A percentile compares a stretch with the other conserved stretches of the same genome.
phyloP scores from a whole-genome alignment of 495 filamentous ascomycete genomes.

The Neurospora sp. region DNA sequence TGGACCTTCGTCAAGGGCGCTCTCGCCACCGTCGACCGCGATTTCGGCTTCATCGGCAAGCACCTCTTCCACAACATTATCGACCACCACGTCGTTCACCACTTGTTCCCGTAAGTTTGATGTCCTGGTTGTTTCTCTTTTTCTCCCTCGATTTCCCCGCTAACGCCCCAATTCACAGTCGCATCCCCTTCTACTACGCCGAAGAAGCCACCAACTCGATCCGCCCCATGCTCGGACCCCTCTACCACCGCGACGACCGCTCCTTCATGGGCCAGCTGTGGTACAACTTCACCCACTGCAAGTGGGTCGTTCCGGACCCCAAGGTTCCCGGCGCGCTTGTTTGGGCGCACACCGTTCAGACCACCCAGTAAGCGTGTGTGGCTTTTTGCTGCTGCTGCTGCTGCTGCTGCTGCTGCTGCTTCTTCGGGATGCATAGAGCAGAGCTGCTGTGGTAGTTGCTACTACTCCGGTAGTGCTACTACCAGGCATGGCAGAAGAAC shows the following conservation, averaged over 20 bases:
- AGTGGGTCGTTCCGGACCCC: slow-evolving; percentile 26
- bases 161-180: slow-evolving; percentile 25
- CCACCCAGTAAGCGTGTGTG: neutral
- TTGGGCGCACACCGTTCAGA: slow-evolving; percentile 13
- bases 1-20: slow-evolving; percentile 87
- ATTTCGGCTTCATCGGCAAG: slow-evolving; percentile 78
- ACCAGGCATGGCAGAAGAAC: neutral
- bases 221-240: slow-evolving; percentile 65
- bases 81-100: slow-evolving; percentile 87
- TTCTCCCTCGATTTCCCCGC: neutral
- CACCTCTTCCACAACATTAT: slow-evolving; percentile 83
- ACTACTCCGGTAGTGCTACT: neutral
- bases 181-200: slow-evolving; percentile 83
- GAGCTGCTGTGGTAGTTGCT: neutral
- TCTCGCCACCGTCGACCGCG: slow-evolving; percentile 77
- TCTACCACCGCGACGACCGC: slow-evolving; percentile 55
- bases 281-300: slow-evolving; percentile 23
- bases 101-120: slow-evolving; percentile 48
- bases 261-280: slow-evolving; percentile 29
- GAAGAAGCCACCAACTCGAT: slow-evolving; percentile 80
- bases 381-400: neutral
- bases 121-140: neutral
- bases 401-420: neutral
- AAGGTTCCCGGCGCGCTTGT: slow-evolving; percentile 21
- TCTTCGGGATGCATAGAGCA: neutral